Percentiles rank a stretch among this genome's conserved stretches.
phyloP scores from a whole-genome alignment of 1,284 basidiomycete genomes.

The Irpex sp. region DNA sequence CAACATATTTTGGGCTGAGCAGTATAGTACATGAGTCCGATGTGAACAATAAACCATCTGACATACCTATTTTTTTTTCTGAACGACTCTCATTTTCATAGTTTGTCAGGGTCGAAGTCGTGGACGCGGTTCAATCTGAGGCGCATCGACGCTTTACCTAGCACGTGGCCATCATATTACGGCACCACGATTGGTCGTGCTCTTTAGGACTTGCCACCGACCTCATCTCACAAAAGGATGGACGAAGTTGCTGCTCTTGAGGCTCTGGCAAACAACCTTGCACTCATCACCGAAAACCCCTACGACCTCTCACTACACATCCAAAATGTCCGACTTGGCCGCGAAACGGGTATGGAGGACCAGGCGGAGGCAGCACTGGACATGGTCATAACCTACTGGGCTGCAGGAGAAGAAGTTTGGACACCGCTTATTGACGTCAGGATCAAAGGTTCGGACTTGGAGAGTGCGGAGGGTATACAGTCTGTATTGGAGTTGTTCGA shows the following conservation, averaged over 20 bases:
- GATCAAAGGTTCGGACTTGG: constrained; percentile 39
- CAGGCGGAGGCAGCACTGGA: constrained; percentile 58
- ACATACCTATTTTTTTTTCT: no score
- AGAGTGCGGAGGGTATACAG: constrained; percentile 43
- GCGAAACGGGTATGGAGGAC: constrained; percentile 48
- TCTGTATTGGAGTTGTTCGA: constrained; percentile 61
- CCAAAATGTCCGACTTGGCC: constrained; percentile 57
- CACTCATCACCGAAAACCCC: constrained; percentile 50
- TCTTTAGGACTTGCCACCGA: not conserved
- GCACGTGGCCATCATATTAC: no score
- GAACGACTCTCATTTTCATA: no score
- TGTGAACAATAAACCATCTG: no score
- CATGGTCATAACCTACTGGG: constrained; percentile 57
- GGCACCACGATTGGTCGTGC: no score
- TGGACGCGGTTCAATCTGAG: no score
- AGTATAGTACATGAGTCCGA: no score
- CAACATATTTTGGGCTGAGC: no score
- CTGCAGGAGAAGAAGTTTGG: constrained; percentile 67
- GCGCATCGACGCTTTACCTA: no score
- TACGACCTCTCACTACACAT: constrained; percentile 57
- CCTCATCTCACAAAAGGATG: not conserved
- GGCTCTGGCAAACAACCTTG: constrained; percentile 53
- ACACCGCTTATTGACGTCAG: constrained; percentile 54
- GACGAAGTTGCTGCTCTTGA: constrained; percentile 43
- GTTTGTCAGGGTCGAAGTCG: no score